Conservation (phyloP, 352 stramenopile genomes). For the Elongisporangium senticosum region DNA sequence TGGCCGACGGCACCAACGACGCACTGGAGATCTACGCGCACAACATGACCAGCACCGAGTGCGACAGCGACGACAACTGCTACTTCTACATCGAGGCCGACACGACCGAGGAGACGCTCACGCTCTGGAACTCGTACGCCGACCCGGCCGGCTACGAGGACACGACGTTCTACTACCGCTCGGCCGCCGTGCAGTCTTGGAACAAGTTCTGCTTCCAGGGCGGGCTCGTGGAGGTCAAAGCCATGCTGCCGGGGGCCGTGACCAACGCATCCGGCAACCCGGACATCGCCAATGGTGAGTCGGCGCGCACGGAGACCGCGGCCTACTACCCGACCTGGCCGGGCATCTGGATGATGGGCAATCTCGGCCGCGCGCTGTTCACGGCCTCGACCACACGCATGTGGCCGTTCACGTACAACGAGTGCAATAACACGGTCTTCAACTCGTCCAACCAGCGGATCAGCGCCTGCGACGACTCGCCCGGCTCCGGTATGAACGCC, state of each 20-base stretch:
- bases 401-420: conserved; percentile 93
- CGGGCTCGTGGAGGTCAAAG: conserved; percentile 86
- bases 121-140: conserved; percentile 37
- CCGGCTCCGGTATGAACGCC: conserved; percentile 88
- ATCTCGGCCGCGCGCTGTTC: conserved; percentile 93
- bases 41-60: conserved; percentile 51
- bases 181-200: conserved; percentile 88
- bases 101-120: conserved; percentile 31
- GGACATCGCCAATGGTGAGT: conserved; percentile 32
- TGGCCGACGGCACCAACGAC: conserved; percentile 32
- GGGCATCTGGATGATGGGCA: conserved; percentile 94
- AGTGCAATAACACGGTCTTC: conserved; percentile 51
- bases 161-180: conserved; percentile 34
- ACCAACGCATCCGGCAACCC: conserved; percentile 35
- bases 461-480: conserved; percentile 83
- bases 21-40: conserved; percentile 91
- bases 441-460: conserved; percentile 33
- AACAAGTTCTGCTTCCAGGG: conserved; percentile 94
- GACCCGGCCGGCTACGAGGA: conserved; percentile 29
- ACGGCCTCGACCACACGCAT: conserved; percentile 88
- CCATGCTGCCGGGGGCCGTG: conserved; percentile 81
- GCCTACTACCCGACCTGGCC: conserved; percentile 87
- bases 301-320: conserved; percentile 22
- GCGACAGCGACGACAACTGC: conserved; percentile 20
- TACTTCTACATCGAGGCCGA: conserved; percentile 31